A percentile compares a stretch with the other conserved stretches of the same genome.
Conservation (phyloP, 306 rosid species). For the Cicer cuneatum region DNA sequence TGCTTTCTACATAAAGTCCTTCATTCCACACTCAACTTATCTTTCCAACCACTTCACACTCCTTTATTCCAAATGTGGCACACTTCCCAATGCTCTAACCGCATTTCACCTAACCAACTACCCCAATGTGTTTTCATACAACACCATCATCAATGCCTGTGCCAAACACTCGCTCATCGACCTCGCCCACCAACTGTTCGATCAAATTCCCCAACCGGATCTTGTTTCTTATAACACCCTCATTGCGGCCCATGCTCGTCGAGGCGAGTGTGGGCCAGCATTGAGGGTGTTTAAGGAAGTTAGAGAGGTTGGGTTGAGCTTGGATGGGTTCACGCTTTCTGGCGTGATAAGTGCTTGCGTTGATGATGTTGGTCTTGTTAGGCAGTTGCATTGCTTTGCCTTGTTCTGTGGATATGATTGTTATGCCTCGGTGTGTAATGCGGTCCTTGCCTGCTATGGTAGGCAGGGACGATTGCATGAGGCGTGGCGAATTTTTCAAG, state of each 20-base stretch:
- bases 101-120: conserved; percentile 43
- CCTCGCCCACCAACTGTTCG: conserved; percentile 52
- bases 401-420: conserved; percentile 62
- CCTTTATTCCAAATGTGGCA: conserved; percentile 55
- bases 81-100: conserved; percentile 38
- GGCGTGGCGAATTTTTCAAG: conserved; percentile 50
- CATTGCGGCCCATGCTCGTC: conserved; percentile 65
- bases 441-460: conserved; percentile 60
- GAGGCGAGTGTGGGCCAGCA: conserved; percentile 52
- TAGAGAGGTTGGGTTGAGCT: conserved; percentile 50
- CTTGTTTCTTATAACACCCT: conserved; percentile 57
- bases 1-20: conserved; percentile 54
- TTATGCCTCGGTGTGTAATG: conserved; percentile 68
- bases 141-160: conserved; percentile 62
- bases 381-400: conserved; percentile 56
- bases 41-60: conserved; percentile 58
- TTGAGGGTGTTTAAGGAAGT: conserved; percentile 55
- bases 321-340: conserved; percentile 81
- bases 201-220: conserved; percentile 53
- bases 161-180: conserved; percentile 40
- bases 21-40: conserved; percentile 51
- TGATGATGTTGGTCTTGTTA: conserved; percentile 53
- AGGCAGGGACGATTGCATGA: conserved; percentile 56
- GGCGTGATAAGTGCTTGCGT: conserved; percentile 46
- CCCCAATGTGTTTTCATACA: conserved; percentile 69